Percentiles rank a stretch among this genome's conserved stretches.
phyloP scores from a whole-genome alignment of 495 filamentous ascomycete species.

The Daldinia concentrica region DNA sequence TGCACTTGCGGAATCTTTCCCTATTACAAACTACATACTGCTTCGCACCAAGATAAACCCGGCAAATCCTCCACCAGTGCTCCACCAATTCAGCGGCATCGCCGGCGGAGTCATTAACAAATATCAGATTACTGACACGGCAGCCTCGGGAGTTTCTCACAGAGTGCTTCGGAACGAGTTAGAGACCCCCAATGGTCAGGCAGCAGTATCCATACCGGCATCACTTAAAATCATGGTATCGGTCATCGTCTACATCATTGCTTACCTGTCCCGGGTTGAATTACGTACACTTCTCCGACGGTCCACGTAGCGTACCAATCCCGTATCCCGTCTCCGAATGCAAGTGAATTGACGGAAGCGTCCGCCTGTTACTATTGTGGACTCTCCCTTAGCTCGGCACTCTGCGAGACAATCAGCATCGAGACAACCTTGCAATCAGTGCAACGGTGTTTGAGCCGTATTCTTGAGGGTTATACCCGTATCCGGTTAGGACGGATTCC shows the following conservation, averaged over 20 bases:
- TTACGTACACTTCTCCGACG: slow-evolving; percentile 35
- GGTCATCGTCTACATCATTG: slow-evolving; percentile 33
- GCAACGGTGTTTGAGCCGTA: slow-evolving; percentile 6
- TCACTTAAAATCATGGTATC: slow-evolving; percentile 16
- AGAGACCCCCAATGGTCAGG: slow-evolving; percentile 32
- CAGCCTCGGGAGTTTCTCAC: slow-evolving; percentile 22
- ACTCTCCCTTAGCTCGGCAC: slow-evolving; percentile 3
- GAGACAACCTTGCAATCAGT: not conserved
- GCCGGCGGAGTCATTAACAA: slow-evolving; percentile 49
- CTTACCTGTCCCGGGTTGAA: slow-evolving; percentile 22
- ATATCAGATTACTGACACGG: slow-evolving; percentile 42
- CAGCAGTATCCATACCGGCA: slow-evolving; percentile 26
- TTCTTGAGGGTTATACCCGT: slow-evolving; percentile 23
- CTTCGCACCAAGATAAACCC: slow-evolving; percentile 39
- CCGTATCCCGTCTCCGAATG: slow-evolving; percentile 5
- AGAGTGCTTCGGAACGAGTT: not conserved
- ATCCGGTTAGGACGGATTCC: slow-evolving; percentile 31
- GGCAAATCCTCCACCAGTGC: slow-evolving; percentile 32
- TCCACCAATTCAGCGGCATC: slow-evolving; percentile 43
- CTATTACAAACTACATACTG: slow-evolving; percentile 25
- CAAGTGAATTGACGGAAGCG: slow-evolving; percentile 8
- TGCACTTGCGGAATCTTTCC: slow-evolving; percentile 26
- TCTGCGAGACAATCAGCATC: slow-evolving; percentile 1
- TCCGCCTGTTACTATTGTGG: slow-evolving; percentile 7
- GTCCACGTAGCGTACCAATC: not conserved